Percentiles rank a stretch among this genome's conserved stretches.
These are phyloP conservation scores for Zasmidium citrigriseum DNA, from an alignment of 2,329 filamentous ascomycete species.

Conservation along the genomic window DNA sequence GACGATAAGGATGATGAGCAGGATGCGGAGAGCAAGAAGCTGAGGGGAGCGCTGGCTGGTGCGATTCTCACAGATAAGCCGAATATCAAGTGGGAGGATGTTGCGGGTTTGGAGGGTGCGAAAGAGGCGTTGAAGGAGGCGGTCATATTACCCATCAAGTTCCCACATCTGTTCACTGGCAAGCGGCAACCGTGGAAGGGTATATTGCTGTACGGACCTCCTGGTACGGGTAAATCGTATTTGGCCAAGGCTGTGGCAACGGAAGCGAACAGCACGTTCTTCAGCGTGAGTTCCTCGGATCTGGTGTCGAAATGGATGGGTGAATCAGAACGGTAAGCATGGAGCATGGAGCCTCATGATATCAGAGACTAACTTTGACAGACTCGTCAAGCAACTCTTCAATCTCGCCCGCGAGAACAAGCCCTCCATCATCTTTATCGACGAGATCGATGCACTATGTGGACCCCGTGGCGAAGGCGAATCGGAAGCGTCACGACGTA, in stretches of 20 bases:
- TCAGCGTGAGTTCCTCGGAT: slow-evolving; percentile 96
- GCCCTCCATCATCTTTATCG: slow-evolving; percentile 97
- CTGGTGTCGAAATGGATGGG: slow-evolving; percentile 99
- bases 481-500: slow-evolving; percentile 93
- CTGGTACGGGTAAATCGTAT: slow-evolving; percentile 96
- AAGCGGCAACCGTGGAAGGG: slow-evolving; percentile 99
- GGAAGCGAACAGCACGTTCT: slow-evolving; percentile 98
- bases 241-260: slow-evolving; percentile 96
- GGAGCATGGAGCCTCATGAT: too few species aligned
- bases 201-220: slow-evolving; percentile 92
- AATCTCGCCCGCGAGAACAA: slow-evolving; percentile 98
- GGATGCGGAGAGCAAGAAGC: slow-evolving; percentile 93
- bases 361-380: slow-evolving; percentile 46
- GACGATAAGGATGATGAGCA: slow-evolving; percentile 62
- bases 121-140: slow-evolving; percentile 98
- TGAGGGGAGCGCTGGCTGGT: slow-evolving; percentile 84
- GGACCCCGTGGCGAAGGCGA: slow-evolving; percentile 92
- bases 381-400: slow-evolving; percentile 94
- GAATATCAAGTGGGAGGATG: slow-evolving; percentile 97
- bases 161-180: slow-evolving; percentile 92
- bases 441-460: slow-evolving; percentile 95
- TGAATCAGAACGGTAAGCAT: slow-evolving; percentile 84
- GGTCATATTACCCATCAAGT: slow-evolving; percentile 96
- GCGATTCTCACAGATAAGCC: slow-evolving; percentile 94
- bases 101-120: slow-evolving; percentile 87